Base-by-base conservation (phyloP, 2,329 filamentous ascomycete genomes). In the Aureobasidium namibiae region DNA sequence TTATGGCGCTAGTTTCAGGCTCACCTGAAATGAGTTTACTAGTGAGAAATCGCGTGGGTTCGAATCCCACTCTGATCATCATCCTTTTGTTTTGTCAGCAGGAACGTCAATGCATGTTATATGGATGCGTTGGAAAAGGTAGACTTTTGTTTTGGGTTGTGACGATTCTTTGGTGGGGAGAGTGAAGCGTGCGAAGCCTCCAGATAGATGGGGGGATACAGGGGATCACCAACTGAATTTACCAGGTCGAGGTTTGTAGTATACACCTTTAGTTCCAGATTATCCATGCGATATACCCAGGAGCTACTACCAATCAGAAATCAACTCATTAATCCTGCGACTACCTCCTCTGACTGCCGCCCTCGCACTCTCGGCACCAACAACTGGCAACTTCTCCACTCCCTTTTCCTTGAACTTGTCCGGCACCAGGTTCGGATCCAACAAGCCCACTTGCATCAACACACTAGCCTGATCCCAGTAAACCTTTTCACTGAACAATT, bases 401-500 rank as follows among this genome's bases (percentile, higher is more conserved):
- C 77, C 75, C 26, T 68, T 67, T 61, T 73, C 72, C 69, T 72
- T 76, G 38, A 75, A 72, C 10, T 73, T 69, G 39, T 75, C 69
- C 0, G 80, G 79, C 21, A 84, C 74, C 1, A 76, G 64, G 60
- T 82, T 80, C n/a, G 80, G 76, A 69, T 84, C 80, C 52, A 85
- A 60, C 61, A 85, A 65, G 0, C 82, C 82, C 0, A 82, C 72
- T 66, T 85, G 82, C 45, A 84, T 78, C 14, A 85, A 67, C 8
- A 85, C 82, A 49, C 75, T 80, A 10, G 82, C 82, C 64, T 85
- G 82, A 64, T 85, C 82, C 82, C 82, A 85, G 66, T 85, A 84
- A 3, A 83, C 70, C 54, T 83, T 76, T 67, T 85, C 82, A 18
- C 77, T 78, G 68, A 77, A 81, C 13, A 84, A 68, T 63, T 77